These are phyloP conservation scores for Curvularia sp. DNA, from an alignment of 2,329 filamentous ascomycete species.

Conservation along the genomic window DNA sequence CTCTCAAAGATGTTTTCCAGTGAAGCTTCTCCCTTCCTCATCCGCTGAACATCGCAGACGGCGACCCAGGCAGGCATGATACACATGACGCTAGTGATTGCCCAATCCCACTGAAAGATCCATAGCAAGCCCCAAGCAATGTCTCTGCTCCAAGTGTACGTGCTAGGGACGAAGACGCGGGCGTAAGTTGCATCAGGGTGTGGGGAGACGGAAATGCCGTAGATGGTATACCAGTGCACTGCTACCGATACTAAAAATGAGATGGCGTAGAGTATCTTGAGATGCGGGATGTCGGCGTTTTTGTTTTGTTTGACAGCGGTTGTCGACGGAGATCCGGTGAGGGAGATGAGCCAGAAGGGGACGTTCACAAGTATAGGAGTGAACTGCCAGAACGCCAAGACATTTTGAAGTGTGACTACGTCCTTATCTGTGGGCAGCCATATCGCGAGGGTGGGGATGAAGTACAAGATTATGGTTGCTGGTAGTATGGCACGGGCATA, in stretches of 20 bases:
- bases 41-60: conserved; percentile 22
- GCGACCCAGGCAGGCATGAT: conserved; percentile 19
- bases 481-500: conserved; percentile 26
- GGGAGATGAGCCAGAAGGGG: conserved; percentile 25
- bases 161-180: conserved; percentile 23
- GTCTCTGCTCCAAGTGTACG: conserved; percentile 14
- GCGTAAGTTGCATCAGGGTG: conserved; percentile 18
- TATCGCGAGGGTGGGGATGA: conserved; percentile 22
- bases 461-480: conserved; percentile 17
- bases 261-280: conserved; percentile 21
- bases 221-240: conserved; percentile 21
- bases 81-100: conserved; percentile 8
- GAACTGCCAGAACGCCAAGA: conserved; percentile 28
- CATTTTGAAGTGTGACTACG: conserved; percentile 8
- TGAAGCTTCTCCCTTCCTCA: conserved; percentile 16
- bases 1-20: conserved; percentile 18
- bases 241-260: conserved; percentile 14
- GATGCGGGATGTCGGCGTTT: conserved; percentile 17
- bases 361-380: conserved; percentile 23
- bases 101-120: conserved; percentile 34
- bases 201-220: conserved; percentile 20
- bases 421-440: conserved; percentile 12
- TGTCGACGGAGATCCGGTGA: conserved; percentile 17
- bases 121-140: conserved; percentile 20
- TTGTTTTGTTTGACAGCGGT: conserved; percentile 9